These are phyloP conservation scores for Phytophthora pseudosyringae DNA, from an alignment of 352 stramenopile species.

Conservation along the genomic window DNA sequence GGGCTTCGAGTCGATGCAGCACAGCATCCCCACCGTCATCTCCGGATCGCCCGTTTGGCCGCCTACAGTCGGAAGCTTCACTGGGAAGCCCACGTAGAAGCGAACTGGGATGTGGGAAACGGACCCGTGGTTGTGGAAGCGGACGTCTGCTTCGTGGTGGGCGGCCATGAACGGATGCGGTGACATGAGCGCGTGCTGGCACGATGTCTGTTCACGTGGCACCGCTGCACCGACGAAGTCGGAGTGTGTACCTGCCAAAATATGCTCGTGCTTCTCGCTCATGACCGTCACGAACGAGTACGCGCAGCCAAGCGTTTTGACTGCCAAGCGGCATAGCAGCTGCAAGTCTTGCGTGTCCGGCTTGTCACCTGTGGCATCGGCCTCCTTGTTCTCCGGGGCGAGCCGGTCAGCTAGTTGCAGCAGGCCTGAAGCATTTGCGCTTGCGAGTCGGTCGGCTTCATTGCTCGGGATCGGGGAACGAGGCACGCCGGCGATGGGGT, in stretches of 20 bases:
- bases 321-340: constrained; percentile 54
- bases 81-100: constrained; percentile 73
- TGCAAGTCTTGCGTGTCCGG: constrained; percentile 49
- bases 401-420: constrained; percentile 22
- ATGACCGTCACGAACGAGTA: constrained; percentile 63
- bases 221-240: constrained; percentile 31
- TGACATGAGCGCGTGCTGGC: constrained; percentile 63
- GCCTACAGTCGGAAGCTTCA: constrained; percentile 31
- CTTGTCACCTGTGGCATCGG: constrained; percentile 26
- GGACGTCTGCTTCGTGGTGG: constrained; percentile 64
- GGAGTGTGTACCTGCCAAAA: constrained; percentile 43
- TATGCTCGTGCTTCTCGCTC: constrained; percentile 41
- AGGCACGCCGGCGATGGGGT: constrained; percentile 19
- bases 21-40: constrained; percentile 37
- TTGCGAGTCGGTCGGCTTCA: constrained; percentile 33
- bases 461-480: constrained; percentile 37
- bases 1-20: constrained; percentile 39
- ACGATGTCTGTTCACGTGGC: constrained; percentile 57
- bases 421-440: constrained; percentile 10
- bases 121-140: constrained; percentile 45
- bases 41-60: constrained; percentile 1
- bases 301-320: constrained; percentile 53
- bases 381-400: constrained; percentile 16
- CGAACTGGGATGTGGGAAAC: constrained; percentile 37
- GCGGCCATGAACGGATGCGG: constrained; percentile 51